phyloP scores from a whole-genome alignment of 768 basidiomycete species.

The Kwoniella sp. region DNA sequence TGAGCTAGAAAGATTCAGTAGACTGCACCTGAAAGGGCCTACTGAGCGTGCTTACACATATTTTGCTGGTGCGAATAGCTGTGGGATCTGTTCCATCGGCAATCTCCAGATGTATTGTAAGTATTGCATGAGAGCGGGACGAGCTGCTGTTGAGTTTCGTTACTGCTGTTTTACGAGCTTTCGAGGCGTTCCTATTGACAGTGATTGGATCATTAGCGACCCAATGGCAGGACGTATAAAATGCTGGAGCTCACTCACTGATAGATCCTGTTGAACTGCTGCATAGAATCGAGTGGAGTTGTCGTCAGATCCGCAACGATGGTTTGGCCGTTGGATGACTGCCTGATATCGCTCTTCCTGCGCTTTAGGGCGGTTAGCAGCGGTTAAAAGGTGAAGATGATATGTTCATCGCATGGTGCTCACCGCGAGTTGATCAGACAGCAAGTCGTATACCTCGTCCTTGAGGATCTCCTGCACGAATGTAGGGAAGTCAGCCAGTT shows the following conservation, averaged over 20 bases:
- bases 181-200: conserved; percentile 65
- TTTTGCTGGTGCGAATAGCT: conserved; percentile 9
- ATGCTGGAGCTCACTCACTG: conserved; percentile 16
- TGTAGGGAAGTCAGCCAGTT: neutral
- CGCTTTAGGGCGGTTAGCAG: conserved; percentile 1
- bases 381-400: neutral
- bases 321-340: conserved; percentile 57
- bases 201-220: neutral
- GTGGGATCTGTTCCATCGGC: conserved; percentile 3
- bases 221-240: neutral
- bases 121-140: conserved; percentile 81
- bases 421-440: conserved; percentile 48
- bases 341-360: conserved; percentile 58
- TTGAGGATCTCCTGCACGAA: conserved; percentile 69
- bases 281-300: conserved; percentile 50
- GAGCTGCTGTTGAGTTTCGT: conserved; percentile 80
- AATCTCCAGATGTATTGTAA: conserved; percentile 62
- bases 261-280: conserved; percentile 57
- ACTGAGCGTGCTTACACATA: conserved; percentile 15
- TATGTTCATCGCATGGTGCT: neutral
- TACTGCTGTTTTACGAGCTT: conserved; percentile 75
- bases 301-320: conserved; percentile 58
- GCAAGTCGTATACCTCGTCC: conserved; percentile 82
- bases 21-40: neutral
- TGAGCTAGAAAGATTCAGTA: conserved; percentile 54